Base-by-base conservation (phyloP, 345 rosid species). In the Heritiera fomes region DNA sequence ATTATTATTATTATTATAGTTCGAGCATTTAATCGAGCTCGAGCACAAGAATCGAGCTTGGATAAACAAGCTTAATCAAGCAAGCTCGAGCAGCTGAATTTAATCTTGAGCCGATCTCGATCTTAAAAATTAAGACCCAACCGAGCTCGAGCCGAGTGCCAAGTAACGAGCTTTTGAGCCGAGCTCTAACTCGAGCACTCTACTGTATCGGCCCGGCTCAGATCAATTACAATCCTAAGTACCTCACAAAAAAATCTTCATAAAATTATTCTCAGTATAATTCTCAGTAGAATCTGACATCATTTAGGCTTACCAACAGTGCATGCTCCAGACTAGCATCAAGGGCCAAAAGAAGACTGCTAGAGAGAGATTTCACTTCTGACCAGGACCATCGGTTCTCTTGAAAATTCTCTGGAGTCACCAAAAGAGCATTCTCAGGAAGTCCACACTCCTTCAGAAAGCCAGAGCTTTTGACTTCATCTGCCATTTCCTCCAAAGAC, bases 301-400 rank as follows among this genome's bases (percentile, higher is more conserved):
- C 38, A 8, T 67, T 13, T 64, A 47, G 69, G 84, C 97, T 86
- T 89, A 96, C 99, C 98, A 96, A 83, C 75, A 94, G 91, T 46
- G 99, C 91, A 88, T 96, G 98, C 62, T 93, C 98, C 70, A 96
- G 85, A 87, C 98, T 92, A 63, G 98, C 98, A 89, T 96, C 98
- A 78, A 96, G 99, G 81, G 97, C 97, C 71, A 91, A 87, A 79
- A 96, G 89, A 83, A 96, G 93, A 82, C 90, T 84, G 80, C 85
- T 84, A 65, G 99, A 91, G 52, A 94, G 93, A 86, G 81, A 80
- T 87, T 94, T 94, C 81, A 91, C 94, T 81, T 91, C 94, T 63
- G 77, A 77, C 99, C 99, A 96, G 70, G 98, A 90, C 99, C 98
- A 96, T 75, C 85, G 86, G 73, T 89, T 91, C 66, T 94, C 97